Evolutionary conservation across 2,329 filamentous ascomycete genomes (phyloP).

Genomic region (Aspergillus pseudoterreus): DNA sequence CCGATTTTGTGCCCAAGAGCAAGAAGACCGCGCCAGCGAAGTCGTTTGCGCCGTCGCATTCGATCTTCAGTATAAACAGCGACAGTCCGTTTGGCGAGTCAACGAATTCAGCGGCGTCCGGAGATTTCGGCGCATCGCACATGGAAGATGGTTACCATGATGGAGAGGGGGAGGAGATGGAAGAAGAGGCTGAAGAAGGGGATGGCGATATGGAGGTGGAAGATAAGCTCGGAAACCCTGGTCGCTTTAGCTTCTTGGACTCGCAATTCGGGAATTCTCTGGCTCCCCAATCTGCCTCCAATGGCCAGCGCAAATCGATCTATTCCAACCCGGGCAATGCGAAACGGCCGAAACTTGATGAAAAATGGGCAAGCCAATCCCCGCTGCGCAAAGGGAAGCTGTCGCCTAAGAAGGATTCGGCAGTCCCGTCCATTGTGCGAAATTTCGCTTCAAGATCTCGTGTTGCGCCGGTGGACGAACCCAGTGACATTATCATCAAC

Average conservation of each 20-base stretch:
- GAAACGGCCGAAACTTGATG: slow-evolving; percentile 41
- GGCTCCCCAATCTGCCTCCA: slow-evolving; percentile 11
- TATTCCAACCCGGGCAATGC: slow-evolving; percentile 42
- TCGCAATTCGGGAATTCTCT: slow-evolving; percentile 27
- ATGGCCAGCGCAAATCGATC: slow-evolving; percentile 32
- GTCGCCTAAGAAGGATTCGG: slow-evolving; percentile 52
- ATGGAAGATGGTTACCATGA: slow-evolving; percentile 27
- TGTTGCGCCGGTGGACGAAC: slow-evolving; percentile 62
- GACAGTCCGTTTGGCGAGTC: slow-evolving; percentile 24
- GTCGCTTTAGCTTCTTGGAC: slow-evolving; percentile 29
- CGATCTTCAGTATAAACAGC: slow-evolving; percentile 26
- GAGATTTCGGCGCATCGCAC: slow-evolving; percentile 23
- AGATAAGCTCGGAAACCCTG: slow-evolving; percentile 11
- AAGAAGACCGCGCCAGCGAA: slow-evolving; percentile 23
- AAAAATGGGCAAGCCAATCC: slow-evolving; percentile 34
- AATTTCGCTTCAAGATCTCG: slow-evolving; percentile 59
- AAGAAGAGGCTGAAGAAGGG: slow-evolving; percentile 39
- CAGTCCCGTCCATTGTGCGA: slow-evolving; percentile 68
- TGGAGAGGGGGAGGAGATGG: slow-evolving; percentile 36
- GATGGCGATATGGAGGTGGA: slow-evolving; percentile 29
- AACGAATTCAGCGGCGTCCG: slow-evolving; percentile 21
- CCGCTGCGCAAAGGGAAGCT: slow-evolving; percentile 32
- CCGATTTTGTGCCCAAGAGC: slow-evolving; percentile 29
- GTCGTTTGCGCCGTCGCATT: slow-evolving; percentile 22
- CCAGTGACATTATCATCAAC: slow-evolving; percentile 66